A percentile compares a stretch with the other conserved stretches of the same genome.
Evolutionary conservation across 257 asterid genomes (phyloP).

Genomic region (Solanum sejunctum): DNA sequence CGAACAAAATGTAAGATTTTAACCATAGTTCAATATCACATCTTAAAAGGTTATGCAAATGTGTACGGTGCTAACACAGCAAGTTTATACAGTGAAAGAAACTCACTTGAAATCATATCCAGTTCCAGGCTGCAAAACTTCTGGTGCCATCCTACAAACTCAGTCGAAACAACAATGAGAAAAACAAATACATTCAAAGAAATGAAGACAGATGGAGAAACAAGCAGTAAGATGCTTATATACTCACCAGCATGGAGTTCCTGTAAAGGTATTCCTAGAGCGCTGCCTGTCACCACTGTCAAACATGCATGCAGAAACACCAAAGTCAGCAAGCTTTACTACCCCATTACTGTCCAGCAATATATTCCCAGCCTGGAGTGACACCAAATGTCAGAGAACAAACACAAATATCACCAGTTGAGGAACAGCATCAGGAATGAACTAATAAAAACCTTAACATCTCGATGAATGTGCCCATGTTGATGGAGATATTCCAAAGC

Average conservation of each 20-base stretch:
- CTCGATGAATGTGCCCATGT: constrained; percentile 97
- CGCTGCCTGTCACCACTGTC: constrained; percentile 97
- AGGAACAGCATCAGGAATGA: not conserved
- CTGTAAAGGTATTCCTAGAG: constrained; percentile 92
- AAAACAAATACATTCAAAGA: not conserved
- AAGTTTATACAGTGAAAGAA: not conserved
- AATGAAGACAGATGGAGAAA: not conserved
- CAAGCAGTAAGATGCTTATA: not conserved
- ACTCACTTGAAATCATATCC: constrained; percentile 97
- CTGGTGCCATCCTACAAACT: constrained; percentile 94
- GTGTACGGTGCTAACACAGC: not conserved
- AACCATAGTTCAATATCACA: not conserved
- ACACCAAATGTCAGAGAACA: constrained; percentile 7
- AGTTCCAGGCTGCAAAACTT: constrained; percentile 95
- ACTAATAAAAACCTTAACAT: constrained; percentile 57
- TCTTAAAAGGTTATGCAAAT: not conserved
- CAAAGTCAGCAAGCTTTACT: constrained; percentile 95
- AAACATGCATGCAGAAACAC: constrained; percentile 95
- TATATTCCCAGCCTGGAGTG: constrained; percentile 89
- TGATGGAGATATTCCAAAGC: constrained; percentile 93
- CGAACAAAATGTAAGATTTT: not conserved
- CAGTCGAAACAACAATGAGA: constrained; percentile 5
- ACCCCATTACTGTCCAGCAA: constrained; percentile 75
- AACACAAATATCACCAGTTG: not conserved
- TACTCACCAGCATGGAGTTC: constrained; percentile 98